phyloP scores from a whole-genome alignment of 2,329 filamentous ascomycete genomes.

The Metarhizium brunneum region DNA sequence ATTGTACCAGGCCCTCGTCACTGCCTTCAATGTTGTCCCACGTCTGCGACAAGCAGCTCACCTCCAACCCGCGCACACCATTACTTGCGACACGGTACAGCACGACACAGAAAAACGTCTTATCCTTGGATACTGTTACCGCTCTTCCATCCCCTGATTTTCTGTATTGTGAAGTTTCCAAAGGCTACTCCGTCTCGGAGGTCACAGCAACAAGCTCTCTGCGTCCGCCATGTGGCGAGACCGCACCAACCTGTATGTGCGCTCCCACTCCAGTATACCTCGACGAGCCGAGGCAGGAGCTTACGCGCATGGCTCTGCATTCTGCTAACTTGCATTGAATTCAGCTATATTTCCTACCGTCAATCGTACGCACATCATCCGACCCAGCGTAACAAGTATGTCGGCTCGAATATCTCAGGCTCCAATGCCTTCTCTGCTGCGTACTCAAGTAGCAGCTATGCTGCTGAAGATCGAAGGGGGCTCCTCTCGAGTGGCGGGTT shows the following conservation, averaged over 20 bases:
- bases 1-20: no score
- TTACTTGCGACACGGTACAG: neutral
- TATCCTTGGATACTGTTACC: neutral
- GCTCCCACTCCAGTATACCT: neutral
- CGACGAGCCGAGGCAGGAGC: neutral
- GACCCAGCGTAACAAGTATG: conserved; percentile 67
- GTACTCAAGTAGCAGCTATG: conserved; percentile 39
- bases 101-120: neutral
- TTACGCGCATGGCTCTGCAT: neutral
- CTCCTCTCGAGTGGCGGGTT: conserved; percentile 75
- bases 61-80: neutral
- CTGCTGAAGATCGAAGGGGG: conserved; percentile 54
- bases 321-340: conserved; percentile 3
- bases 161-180: neutral
- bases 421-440: conserved; percentile 50
- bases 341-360: conserved; percentile 94
- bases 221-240: conserved; percentile 92
- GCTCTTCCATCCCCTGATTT: neutral
- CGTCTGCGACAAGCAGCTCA: neutral
- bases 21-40: neutral
- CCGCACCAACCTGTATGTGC: conserved; percentile 86
- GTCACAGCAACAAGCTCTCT: conserved; percentile 15
- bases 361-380: conserved; percentile 97
- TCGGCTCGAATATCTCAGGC: conserved; percentile 35
- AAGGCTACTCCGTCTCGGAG: conserved; percentile 10